Evolutionary conservation across 2,329 filamentous ascomycete genomes (phyloP).

Genomic region (Pezicula radicicola): DNA sequence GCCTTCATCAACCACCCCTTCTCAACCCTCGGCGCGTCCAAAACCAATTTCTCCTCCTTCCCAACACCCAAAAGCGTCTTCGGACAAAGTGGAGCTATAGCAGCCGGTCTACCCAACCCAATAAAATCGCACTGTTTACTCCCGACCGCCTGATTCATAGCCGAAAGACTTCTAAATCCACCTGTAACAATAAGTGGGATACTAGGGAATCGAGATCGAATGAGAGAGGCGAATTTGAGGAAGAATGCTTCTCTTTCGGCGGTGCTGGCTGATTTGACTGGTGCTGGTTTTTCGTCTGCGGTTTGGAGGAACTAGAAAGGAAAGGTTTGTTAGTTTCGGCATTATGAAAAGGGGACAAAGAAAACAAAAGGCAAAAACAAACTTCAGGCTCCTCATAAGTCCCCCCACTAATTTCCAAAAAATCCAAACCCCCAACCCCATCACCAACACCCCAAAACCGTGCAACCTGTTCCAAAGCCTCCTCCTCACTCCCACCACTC

Average conservation of each 20-base stretch:
- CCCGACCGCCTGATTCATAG: conserved; percentile 45
- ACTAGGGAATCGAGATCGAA: conserved; percentile 41
- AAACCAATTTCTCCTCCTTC: background rate
- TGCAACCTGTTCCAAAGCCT: conserved; percentile 56
- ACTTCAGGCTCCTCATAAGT: conserved; percentile 49
- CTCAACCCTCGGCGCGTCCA: background rate
- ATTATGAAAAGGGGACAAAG: conserved; percentile 4
- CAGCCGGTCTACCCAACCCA: conserved; percentile 43
- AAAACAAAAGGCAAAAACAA: background rate
- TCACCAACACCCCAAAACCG: conserved; percentile 46
- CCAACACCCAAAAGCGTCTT: background rate
- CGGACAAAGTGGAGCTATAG: conserved; percentile 21
- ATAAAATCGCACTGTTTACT: conserved; percentile 46
- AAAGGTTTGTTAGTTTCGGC: conserved; percentile 1
- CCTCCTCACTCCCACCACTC: conserved; percentile 38
- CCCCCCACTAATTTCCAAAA: conserved; percentile 66
- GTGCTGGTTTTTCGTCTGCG: conserved; percentile 8
- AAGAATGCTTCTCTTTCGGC: conserved; percentile 64
- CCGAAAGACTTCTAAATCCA: conserved; percentile 53
- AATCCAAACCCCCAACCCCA: conserved; percentile 55
- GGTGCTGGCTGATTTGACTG: conserved; percentile 20
- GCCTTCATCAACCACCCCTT: background rate
- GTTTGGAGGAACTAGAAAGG: conserved; percentile 16
- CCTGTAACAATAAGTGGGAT: conserved; percentile 57
- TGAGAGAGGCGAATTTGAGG: conserved; percentile 57